Base-by-base conservation (phyloP, 306 rosid genomes). In the Canavalia gladiata region DNA sequence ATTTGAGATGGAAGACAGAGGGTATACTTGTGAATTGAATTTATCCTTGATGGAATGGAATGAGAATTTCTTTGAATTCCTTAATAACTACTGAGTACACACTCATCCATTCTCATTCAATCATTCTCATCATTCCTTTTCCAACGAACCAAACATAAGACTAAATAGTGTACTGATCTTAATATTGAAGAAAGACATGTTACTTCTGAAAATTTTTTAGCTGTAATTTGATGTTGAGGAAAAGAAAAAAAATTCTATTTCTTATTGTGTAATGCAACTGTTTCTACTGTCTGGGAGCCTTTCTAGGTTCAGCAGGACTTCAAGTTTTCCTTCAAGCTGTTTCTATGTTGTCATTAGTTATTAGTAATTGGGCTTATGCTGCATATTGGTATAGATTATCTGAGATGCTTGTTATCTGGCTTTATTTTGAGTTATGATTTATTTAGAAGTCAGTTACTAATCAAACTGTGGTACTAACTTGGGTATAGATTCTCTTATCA, bases 311-410 rank as follows among this genome's bases (percentile, higher is more conserved):
- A n/a, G 34, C 10, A 47, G 55, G 71, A 69, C 31, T 45, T 60
- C 50, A 68, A 74, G 79, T 42, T 76, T 71, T 68, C 41, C 69
- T 11, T 83, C 41, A 71, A 42, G 78, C 34, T 74, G 84, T 57
- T 73, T 75, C 72, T 71, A 31, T 7, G 8, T 58, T 72, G 28
- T 49, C 74, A 65, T 52, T 57, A 74, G 69, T 50, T 72, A 75
- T 59, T 69, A 66, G 54, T 54, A 56, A 37, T 41, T 70, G 39
- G 46, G 41, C 11, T 34, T n/a, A 4, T 72, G 7, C 63, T 58
- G 75, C 72, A 25, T 76, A 64, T 56, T 5, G 7, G n/a, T 45
- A 47, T 52, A 64, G 6, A 47, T 39, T 31, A 37, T 56, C 25
- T 18, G 18, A 34, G 41, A 35, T 80, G 62, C 41, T 34, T 60